These are phyloP conservation scores for Seminavis robusta DNA, from an alignment of 108 stramenopile species.

Conservation along the genomic window DNA sequence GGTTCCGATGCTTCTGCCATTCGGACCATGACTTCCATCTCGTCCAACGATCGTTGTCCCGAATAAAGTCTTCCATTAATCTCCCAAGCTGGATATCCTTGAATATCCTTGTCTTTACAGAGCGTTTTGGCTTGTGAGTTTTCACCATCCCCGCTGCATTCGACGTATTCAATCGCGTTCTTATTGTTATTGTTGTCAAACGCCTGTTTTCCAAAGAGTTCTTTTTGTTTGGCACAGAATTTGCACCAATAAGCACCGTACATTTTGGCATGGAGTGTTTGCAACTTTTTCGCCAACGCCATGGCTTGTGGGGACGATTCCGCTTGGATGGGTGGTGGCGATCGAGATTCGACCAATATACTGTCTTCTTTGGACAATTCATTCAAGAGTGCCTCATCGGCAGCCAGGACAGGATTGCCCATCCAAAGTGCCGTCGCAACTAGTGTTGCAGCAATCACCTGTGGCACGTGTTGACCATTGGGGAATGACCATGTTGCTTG, in stretches of 20 bases:
- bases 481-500: too few species aligned
- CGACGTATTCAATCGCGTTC: conserved; percentile 73
- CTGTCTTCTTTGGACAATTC: too few species aligned
- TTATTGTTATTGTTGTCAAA: too few species aligned
- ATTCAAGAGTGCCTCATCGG: too few species aligned
- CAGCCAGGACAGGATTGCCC: too few species aligned
- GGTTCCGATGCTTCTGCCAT: too few species aligned
- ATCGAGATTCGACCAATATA: too few species aligned
- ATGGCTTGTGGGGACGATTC: conserved; percentile 60
- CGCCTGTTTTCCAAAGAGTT: conserved; percentile 74
- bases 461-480: too few species aligned
- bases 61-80: conserved; percentile 91
- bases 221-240: conserved; percentile 93
- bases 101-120: conserved; percentile 75
- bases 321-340: conserved; percentile 79
- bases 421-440: too few species aligned
- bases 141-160: conserved; percentile 82
- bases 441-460: too few species aligned
- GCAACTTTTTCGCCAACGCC: conserved; percentile 51
- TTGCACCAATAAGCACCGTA: conserved; percentile 96
- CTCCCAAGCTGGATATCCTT: conserved; percentile 97
- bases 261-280: conserved; percentile 72
- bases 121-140: conserved; percentile 58
- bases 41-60: conserved; percentile 88
- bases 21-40: conserved; percentile 88